Conservation (phyloP, 345 rosid species). For the Luvunga scandens region DNA sequence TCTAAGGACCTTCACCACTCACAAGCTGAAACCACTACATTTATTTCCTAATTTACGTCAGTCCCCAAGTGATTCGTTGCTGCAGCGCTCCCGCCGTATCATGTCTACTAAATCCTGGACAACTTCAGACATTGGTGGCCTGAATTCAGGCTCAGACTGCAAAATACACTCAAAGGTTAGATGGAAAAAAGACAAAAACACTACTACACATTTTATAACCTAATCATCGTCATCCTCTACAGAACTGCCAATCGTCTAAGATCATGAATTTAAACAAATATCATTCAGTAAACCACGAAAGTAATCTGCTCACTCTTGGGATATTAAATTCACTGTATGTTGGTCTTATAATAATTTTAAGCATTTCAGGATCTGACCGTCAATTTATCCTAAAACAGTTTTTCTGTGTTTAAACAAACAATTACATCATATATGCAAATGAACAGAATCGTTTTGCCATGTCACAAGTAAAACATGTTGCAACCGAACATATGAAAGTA, state of each 20-base stretch:
- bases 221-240: neutral
- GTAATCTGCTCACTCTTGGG: no score
- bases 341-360: neutral
- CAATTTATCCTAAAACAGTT: neutral
- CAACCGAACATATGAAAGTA: neutral
- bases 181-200: neutral
- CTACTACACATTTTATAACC: neutral
- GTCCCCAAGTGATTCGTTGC: conserved; percentile 53
- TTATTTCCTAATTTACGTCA: conserved; percentile 16
- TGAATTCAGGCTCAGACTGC: conserved; percentile 80
- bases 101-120: conserved; percentile 89
- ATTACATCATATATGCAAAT: neutral
- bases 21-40: conserved; percentile 13
- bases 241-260: neutral
- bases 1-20: conserved; percentile 16
- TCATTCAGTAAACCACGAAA: neutral
- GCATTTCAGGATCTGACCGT: neutral
- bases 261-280: neutral
- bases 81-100: conserved; percentile 67
- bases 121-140: conserved; percentile 91
- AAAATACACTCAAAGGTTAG: conserved; percentile 8
- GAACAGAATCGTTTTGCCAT: neutral
- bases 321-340: neutral
- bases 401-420: neutral
- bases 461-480: neutral